phyloP scores from a whole-genome alignment of 805 yeast species.

The Kluyveromyces nonfermentans region DNA sequence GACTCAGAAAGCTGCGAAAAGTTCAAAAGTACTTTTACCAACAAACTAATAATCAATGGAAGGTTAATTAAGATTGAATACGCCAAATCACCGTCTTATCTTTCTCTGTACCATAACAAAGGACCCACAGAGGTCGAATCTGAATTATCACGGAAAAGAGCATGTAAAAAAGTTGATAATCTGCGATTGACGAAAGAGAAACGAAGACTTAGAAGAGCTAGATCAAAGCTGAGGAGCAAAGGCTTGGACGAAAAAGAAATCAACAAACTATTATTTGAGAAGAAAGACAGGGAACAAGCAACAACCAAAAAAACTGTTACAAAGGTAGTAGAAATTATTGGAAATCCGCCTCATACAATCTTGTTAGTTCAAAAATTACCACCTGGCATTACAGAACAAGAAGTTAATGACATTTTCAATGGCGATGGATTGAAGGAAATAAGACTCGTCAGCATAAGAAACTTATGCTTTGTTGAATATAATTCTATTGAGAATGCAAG shows the following conservation, averaged over 20 bases:
- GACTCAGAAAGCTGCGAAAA: constrained; percentile 7
- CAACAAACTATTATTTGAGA: constrained; percentile 4
- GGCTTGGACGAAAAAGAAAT: constrained; percentile 12
- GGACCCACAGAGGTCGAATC: neutral
- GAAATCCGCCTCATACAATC: constrained; percentile 57
- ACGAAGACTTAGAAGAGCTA: constrained; percentile 20
- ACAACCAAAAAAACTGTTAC: constrained; percentile 3
- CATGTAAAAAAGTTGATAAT: neutral
- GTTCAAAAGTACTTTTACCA: constrained; percentile 10
- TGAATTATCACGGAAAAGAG: neutral
- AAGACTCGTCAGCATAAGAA: constrained; percentile 55
- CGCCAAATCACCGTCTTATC: constrained; percentile 18
- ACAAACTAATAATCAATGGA: constrained; percentile 13
- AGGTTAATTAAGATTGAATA: constrained; percentile 11
- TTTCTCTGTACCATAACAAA: neutral
- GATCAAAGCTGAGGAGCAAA: constrained; percentile 15
- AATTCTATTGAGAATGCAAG: constrained; percentile 44
- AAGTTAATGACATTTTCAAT: constrained; percentile 39
- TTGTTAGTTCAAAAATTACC: constrained; percentile 63
- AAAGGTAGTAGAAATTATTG: constrained; percentile 15
- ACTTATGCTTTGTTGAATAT: constrained; percentile 77
- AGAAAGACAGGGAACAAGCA: neutral
- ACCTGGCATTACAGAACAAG: constrained; percentile 30
- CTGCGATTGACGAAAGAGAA: constrained; percentile 3
- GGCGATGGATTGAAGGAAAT: constrained; percentile 55